A percentile compares a stretch with the other conserved stretches of the same genome.
Conservation (phyloP, 2,329 filamentous ascomycete species). For the Leptographium lundbergii region DNA sequence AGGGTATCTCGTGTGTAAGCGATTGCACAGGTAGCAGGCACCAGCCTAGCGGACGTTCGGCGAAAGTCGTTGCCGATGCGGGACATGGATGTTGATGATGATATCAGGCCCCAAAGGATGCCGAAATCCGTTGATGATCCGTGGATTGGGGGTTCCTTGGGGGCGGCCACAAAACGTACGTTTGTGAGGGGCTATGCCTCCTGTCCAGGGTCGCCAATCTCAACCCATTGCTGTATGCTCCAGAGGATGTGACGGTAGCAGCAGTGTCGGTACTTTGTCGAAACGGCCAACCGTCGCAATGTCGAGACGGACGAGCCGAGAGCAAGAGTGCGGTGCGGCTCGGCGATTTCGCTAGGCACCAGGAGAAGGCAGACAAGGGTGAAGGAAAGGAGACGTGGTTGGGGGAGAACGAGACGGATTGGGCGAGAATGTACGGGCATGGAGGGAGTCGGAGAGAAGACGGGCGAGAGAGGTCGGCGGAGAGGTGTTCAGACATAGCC, state of each 20-base stretch:
- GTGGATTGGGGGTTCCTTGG: too few species aligned
- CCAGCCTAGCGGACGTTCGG: neutral
- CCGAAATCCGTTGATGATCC: too few species aligned
- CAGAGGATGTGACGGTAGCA: neutral
- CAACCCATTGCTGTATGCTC: neutral
- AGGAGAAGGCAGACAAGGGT: too few species aligned
- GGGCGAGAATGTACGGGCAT: neutral
- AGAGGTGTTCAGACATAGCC: conserved; percentile 41
- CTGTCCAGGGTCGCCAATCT: neutral
- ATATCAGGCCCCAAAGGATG: too few species aligned
- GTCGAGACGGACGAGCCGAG: too few species aligned
- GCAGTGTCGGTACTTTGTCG: neutral
- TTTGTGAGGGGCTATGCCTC: neutral
- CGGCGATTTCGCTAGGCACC: too few species aligned
- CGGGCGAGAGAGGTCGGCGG: neutral
- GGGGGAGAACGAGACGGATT: too few species aligned
- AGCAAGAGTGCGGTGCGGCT: too few species aligned
- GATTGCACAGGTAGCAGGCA: neutral
- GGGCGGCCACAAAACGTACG: too few species aligned
- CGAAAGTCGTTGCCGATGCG: too few species aligned
- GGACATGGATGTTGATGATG: too few species aligned
- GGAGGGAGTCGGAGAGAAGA: neutral
- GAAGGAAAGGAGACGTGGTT: too few species aligned
- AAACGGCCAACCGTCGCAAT: neutral
- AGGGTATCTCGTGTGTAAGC: neutral